Percentiles rank a stretch among this genome's conserved stretches.
Evolutionary conservation across 306 rosid genomes (phyloP).

Genomic region (Quercus ilex): DNA sequence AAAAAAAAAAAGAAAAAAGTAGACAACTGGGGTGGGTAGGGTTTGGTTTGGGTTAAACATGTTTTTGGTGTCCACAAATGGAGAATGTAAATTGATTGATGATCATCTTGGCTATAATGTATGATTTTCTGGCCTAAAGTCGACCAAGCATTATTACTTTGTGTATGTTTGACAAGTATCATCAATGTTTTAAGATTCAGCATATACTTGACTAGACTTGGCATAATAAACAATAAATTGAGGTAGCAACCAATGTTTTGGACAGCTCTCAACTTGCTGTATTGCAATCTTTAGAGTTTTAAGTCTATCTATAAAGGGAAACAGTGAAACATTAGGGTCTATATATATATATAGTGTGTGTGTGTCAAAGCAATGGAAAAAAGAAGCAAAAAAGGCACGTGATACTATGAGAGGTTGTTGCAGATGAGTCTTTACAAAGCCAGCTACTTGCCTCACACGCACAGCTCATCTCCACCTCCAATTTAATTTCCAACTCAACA

Average conservation of each 20-base stretch:
- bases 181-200: neutral
- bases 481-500: neutral
- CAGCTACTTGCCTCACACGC: conserved; percentile 63
- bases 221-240: neutral
- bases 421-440: conserved; percentile 38
- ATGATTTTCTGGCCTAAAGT: no score
- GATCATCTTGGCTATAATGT: no score
- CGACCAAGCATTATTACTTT: no score
- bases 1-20: neutral
- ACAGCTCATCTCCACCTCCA: conserved; percentile 54
- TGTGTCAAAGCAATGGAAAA: conserved; percentile 20
- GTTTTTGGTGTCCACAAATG: no score
- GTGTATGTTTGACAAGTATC: no score
- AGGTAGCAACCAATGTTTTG: neutral
- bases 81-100: no score
- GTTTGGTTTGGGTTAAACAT: no score
- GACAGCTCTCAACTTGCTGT: conserved; percentile 16
- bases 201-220: neutral
- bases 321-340: conserved; percentile 23
- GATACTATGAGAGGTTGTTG: conserved; percentile 39
- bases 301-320: conserved; percentile 16
- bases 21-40: neutral
- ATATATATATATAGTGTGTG: neutral
- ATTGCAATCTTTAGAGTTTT: conserved; percentile 1
- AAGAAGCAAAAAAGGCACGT: conserved; percentile 36